Evolutionary conservation across 2,329 filamentous ascomycete species (phyloP).

Genomic region (Penicillium paneum): DNA sequence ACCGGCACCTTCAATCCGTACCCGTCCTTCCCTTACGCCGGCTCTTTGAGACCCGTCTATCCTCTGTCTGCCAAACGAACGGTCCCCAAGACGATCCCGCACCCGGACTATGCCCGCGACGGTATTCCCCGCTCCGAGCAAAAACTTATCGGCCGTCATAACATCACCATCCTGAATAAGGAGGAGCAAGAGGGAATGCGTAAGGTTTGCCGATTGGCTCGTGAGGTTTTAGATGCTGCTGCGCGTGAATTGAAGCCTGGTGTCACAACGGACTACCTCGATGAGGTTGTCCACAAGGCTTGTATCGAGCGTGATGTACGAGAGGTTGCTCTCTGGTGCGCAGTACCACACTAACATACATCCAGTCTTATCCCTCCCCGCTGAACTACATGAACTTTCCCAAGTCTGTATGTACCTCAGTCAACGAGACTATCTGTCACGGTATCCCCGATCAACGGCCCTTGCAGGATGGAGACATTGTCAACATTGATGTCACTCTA

Average conservation of each 20-base stretch:
- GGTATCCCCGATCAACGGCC: constrained; percentile 90
- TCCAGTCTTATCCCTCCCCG: constrained; percentile 86
- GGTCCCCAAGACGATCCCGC: constrained; percentile 74
- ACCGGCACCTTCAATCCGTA: constrained; percentile 90
- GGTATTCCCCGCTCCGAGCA: constrained; percentile 69
- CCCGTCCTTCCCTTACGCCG: constrained; percentile 79
- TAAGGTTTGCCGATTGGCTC: constrained; percentile 79
- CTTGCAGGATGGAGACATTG: constrained; percentile 86
- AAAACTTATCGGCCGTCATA: constrained; percentile 67
- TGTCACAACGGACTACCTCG: constrained; percentile 91
- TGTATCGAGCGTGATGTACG: constrained; percentile 87
- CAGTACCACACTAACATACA: constrained; percentile 12
- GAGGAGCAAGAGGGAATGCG: constrained; percentile 85
- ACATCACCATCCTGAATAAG: constrained; percentile 76
- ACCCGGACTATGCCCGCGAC: constrained; percentile 83
- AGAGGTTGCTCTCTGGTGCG: constrained; percentile 5
- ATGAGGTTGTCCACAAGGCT: constrained; percentile 91
- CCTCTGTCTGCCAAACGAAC: constrained; percentile 69
- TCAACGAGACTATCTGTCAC: constrained; percentile 98
- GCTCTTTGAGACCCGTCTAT: constrained; percentile 79
- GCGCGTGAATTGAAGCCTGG: constrained; percentile 82
- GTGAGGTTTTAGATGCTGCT: constrained; percentile 91
- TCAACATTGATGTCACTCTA: constrained; percentile 94
- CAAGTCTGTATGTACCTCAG: constrained; percentile 94
- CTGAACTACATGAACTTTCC: constrained; percentile 95